Conservation (phyloP, 768 basidiomycete species). For the Lyophyllum semitale region DNA sequence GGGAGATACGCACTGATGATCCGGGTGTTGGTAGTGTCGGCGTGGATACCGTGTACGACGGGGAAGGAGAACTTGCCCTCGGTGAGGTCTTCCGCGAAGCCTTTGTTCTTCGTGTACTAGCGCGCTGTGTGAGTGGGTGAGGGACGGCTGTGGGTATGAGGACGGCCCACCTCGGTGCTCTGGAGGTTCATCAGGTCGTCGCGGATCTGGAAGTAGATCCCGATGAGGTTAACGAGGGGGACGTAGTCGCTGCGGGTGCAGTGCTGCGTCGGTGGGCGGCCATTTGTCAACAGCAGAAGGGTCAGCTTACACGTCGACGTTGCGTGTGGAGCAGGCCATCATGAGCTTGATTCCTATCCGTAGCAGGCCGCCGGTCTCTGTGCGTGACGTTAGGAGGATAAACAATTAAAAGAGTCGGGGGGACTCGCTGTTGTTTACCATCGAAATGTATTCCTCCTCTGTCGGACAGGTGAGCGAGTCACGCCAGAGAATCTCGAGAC, state of each 20-base stretch:
- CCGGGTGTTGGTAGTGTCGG: conserved; percentile 74
- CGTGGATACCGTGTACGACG: conserved; percentile 84
- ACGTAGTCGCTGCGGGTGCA: conserved; percentile 71
- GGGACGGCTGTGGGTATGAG: background rate
- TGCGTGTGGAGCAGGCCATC: conserved; percentile 84
- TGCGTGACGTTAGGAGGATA: background rate
- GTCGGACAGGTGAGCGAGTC: conserved; percentile 90
- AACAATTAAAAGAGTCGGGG: background rate
- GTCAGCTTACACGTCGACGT: conserved; percentile 52
- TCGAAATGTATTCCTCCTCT: conserved; percentile 91
- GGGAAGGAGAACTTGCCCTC: conserved; percentile 99
- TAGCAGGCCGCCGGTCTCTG: conserved; percentile 94
- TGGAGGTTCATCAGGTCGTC: conserved; percentile 97
- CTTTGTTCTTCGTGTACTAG: conserved; percentile 83
- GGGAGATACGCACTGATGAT: conserved; percentile 68
- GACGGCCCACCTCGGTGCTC: conserved; percentile 66
- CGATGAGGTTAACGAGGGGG: conserved; percentile 90
- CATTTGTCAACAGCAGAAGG: background rate
- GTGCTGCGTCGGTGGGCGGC: background rate
- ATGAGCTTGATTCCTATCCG: conserved; percentile 92
- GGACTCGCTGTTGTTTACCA: conserved; percentile 91
- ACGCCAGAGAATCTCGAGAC: conserved; percentile 92
- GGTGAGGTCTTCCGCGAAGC: conserved; percentile 90
- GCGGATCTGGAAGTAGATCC: conserved; percentile 95
- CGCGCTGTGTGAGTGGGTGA: background rate